Base-by-base conservation (phyloP, 2,329 filamentous ascomycete genomes). In the Colletotrichum shisoi region DNA sequence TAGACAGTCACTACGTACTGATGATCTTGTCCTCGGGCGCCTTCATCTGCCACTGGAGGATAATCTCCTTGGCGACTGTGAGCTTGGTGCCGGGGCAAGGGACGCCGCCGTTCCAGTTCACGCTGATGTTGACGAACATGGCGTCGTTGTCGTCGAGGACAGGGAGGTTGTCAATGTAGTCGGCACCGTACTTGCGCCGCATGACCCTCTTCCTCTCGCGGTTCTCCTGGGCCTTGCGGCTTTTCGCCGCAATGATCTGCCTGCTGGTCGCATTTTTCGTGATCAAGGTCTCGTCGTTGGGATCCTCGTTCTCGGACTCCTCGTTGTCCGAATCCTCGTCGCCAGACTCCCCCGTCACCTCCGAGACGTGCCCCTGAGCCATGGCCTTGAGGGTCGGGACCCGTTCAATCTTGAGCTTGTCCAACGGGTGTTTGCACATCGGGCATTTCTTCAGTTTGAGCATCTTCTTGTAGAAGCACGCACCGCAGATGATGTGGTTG, bases 11-110 rank as follows among this genome's bases (percentile, higher is more conserved):
- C 3, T 4, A 62, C 75, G 71, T 69, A 79, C 79, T 71, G 17
- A 82, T 78, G 3, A 79, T 78, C 68, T 81, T 81, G 71, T 81
- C 78, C 0, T 75, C 52, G 0, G 79, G 79, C 0, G 67, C 63
- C 0, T 76, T 71, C 0, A 42, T 1, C 24, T 72, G 67, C 79
- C 79, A 81, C 1, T 72, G 71, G 1, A 74, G 24, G 1, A 79
- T 68, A 0, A 78, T 71, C 3, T 74, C 71, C 69, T 77, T 74
- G 0, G 21, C 17, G 31, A 76, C 70, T 0, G 72, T 73, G 0
- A 77, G 56, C 66, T 80, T 80, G 1, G 77, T 70, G 15, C 78
- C 76, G 0, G 73, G 69, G 0, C 72, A 60, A 5, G 73, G 45
- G 52, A 7, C 39, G 53, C 13, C 69, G 24, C 4, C 17, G 4